Base-by-base conservation (phyloP, 805 yeast genomes). In the Zygotorulaspora danielsina region DNA sequence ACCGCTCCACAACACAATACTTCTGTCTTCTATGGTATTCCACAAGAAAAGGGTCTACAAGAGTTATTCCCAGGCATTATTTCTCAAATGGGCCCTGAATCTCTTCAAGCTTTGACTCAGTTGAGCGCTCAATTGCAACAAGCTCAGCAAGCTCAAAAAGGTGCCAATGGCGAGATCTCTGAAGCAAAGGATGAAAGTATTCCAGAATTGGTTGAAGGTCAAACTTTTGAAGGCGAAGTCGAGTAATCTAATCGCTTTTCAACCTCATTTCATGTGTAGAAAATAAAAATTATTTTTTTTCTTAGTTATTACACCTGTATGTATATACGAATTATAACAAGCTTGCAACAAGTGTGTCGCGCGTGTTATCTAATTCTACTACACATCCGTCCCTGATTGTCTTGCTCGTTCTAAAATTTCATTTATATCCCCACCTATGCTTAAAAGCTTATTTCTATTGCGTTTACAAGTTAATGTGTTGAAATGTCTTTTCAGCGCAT, bases 51-150 rank as follows among this genome's bases (percentile, higher is more conserved):
- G 81, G 76, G 79, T 54, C 78, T 90, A 63, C 81, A 93, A 54
- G 96, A 89, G 61, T 79, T 93, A 72, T 78, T 90, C 57, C 97
- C 97, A 61, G 83, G 79, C 69, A 87, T 90, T 70, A 79, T 90
- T 65, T 89, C 95, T 58, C 96, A 89, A 76, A 78, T 90, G 71
- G 96, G 97, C 63, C 85, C 95, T 55, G 97, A 90, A 70, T 85
- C 93, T 71, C 79, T 87, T 66, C 84, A 82, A 65, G 81, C 86
- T 69, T 77, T 90, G 69, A 81, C 86, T 66, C 77, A 82, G 71
- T 75, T 90, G 67, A 96, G 97, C 49, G 84, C 84, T 70, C 89
- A 84, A 68, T 70, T 85, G 68, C 89, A 86, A 73, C 68, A 71
- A 49, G 71, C 73, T 58, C 70, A 66, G 50, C 65, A 52, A 39